Evolutionary conservation across 495 filamentous ascomycete genomes (phyloP).

Genomic region (Neurospora sp.): DNA sequence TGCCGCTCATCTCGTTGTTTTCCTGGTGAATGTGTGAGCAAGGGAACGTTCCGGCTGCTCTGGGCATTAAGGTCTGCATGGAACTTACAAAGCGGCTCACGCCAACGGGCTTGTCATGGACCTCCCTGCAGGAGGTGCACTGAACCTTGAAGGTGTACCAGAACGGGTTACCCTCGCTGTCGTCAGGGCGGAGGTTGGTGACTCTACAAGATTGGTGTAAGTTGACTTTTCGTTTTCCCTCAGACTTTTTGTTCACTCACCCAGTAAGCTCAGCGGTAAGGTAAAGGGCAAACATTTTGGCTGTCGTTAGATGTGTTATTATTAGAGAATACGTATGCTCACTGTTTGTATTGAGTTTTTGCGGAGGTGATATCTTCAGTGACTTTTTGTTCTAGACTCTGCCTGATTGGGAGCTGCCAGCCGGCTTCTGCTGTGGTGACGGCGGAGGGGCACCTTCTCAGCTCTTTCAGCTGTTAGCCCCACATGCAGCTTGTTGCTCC

Average conservation of each 20-base stretch:
- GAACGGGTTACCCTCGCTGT: slow-evolving; percentile 71
- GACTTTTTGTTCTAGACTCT: not conserved
- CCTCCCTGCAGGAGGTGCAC: slow-evolving; percentile 89
- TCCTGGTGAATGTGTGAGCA: slow-evolving; percentile 47
- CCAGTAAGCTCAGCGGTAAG: slow-evolving; percentile 73
- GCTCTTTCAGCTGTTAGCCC: not conserved
- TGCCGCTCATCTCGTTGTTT: slow-evolving; percentile 74
- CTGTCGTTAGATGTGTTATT: not conserved
- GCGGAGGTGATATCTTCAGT: not conserved
- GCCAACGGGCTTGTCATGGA: slow-evolving; percentile 76
- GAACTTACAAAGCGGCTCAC: slow-evolving; percentile 78
- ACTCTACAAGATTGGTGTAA: slow-evolving; percentile 47
- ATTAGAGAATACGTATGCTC: no score
- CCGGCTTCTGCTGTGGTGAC: not conserved
- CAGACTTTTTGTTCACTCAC: slow-evolving; percentile 14
- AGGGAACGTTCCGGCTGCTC: not conserved
- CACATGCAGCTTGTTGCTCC: not conserved
- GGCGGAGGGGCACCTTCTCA: not conserved
- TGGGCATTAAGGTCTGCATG: not conserved
- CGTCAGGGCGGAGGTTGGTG: slow-evolving; percentile 74
- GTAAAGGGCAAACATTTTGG: slow-evolving; percentile 62
- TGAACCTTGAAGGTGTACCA: slow-evolving; percentile 96
- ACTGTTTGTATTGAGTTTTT: not conserved
- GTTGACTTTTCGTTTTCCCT: not conserved
- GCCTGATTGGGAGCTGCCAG: not conserved